These are phyloP conservation scores for Ailanthus altissimus DNA, from an alignment of 345 rosid species.

Conservation along the genomic window DNA sequence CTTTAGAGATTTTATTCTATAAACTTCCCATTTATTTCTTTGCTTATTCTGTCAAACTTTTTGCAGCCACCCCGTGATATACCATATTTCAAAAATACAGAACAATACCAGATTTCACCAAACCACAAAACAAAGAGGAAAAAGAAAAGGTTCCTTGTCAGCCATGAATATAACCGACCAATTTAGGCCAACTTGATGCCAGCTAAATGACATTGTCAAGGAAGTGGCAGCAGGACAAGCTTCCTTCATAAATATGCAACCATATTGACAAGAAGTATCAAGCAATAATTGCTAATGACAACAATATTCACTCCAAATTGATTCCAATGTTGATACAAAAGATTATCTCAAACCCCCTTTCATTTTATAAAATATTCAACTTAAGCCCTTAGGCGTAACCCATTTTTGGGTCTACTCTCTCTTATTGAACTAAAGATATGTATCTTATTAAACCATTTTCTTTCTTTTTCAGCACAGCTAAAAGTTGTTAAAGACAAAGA, in stretches of 20 bases:
- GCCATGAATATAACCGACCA: not conserved
- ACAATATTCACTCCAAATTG: not conserved
- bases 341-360: too few relatives aligned
- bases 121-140: not conserved
- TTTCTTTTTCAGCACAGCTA: too few relatives aligned
- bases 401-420: too few relatives aligned
- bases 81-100: not conserved
- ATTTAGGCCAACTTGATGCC: not conserved
- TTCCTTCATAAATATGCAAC: not conserved
- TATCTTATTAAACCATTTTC: too few relatives aligned
- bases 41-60: too few relatives aligned
- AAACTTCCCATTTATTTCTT: too few relatives aligned
- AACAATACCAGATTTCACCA: not conserved
- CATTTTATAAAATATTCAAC: too few relatives aligned
- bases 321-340: too few relatives aligned
- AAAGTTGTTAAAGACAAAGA: too few relatives aligned
- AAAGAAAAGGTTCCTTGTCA: not conserved
- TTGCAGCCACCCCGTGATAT: too few relatives aligned
- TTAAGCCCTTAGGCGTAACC: too few relatives aligned
- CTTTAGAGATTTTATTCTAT: not conserved
- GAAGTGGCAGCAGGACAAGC: not conserved
- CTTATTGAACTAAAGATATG: too few relatives aligned
- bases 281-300: not conserved
- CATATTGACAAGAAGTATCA: not conserved
- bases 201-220: not conserved